These are phyloP conservation scores for Malassezia brasiliensis DNA, from an alignment of 1,284 basidiomycete genomes.

Conservation along the genomic window DNA sequence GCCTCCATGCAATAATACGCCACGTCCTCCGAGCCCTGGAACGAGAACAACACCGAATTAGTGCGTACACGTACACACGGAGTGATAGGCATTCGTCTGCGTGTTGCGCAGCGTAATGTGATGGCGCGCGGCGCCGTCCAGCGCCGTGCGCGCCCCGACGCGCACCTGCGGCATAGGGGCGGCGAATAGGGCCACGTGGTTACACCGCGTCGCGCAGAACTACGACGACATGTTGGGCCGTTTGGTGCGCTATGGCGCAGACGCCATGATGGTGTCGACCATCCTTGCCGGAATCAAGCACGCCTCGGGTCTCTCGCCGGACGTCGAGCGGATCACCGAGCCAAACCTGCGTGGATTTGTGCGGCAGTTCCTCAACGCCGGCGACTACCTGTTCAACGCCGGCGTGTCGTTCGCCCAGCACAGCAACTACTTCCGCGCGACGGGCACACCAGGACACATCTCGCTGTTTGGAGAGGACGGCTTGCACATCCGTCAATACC, in stretches of 20 bases:
- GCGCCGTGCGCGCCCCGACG: conserved; percentile 13
- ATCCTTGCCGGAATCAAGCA: conserved; percentile 82
- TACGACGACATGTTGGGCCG: conserved; percentile 54
- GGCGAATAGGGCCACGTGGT: neutral
- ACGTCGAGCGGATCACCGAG: conserved; percentile 49
- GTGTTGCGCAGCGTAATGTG: conserved; percentile 33
- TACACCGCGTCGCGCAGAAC: neutral
- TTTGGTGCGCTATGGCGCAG: conserved; percentile 71
- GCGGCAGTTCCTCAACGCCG: conserved; percentile 72
- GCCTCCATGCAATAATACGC: conserved; percentile 68
- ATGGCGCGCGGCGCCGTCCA: conserved; percentile 29
- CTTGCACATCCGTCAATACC: neutral
- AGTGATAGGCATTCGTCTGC: conserved; percentile 29
- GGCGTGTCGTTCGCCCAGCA: conserved; percentile 20
- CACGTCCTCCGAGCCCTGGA: conserved; percentile 15
- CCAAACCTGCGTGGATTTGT: conserved; percentile 64
- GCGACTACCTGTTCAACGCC: conserved; percentile 70
- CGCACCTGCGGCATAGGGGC: conserved; percentile 3
- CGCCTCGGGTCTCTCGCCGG: conserved; percentile 50
- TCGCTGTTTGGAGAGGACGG: neutral
- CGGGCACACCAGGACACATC: neutral
- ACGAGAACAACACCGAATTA: conserved; percentile 29
- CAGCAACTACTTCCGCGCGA: conserved; percentile 15
- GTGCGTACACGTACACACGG: conserved; percentile 20
- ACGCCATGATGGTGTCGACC: conserved; percentile 76